Evolutionary conservation across 2,329 filamentous ascomycete species (phyloP).

Genomic region (Cryphonectria carpinicola): DNA sequence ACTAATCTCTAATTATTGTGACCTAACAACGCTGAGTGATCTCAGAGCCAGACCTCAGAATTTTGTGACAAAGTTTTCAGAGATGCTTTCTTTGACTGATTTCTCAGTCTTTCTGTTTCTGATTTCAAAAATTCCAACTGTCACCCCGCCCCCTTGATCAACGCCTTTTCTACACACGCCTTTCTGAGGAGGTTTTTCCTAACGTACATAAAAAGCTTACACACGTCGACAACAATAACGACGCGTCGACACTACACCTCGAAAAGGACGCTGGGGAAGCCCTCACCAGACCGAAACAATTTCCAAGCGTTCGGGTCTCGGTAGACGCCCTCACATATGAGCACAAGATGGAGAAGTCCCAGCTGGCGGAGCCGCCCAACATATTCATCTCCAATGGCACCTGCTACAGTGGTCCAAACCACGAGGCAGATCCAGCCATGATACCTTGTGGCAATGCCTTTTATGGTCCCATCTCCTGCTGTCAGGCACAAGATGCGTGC

Average conservation of each 20-base stretch:
- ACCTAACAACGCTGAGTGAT: not conserved
- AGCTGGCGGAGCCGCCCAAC: slow-evolving; percentile 26
- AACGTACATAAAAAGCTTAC: not conserved
- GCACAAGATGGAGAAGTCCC: not conserved
- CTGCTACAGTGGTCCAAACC: slow-evolving; percentile 35
- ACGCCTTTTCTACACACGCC: not conserved
- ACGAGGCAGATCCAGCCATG: slow-evolving; percentile 30
- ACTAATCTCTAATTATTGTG: not conserved
- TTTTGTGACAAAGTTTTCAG: not conserved
- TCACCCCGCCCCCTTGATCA: not conserved
- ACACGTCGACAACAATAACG: not conserved
- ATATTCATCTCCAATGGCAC: slow-evolving; percentile 40
- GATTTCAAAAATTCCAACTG: not conserved
- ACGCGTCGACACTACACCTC: not conserved
- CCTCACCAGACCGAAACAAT: too few species aligned
- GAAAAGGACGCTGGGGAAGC: not conserved
- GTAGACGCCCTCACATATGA: not conserved
- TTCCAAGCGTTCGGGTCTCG: not conserved
- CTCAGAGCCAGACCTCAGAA: not conserved
- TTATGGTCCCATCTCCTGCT: slow-evolving; percentile 39
- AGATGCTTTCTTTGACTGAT: not conserved
- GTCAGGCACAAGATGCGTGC: slow-evolving; percentile 39
- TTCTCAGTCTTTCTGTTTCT: not conserved
- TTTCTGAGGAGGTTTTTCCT: not conserved
- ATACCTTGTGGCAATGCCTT: slow-evolving; percentile 41